Evolutionary conservation across 1,284 basidiomycete genomes (phyloP).

Genomic region (Athelia psychrophila): DNA sequence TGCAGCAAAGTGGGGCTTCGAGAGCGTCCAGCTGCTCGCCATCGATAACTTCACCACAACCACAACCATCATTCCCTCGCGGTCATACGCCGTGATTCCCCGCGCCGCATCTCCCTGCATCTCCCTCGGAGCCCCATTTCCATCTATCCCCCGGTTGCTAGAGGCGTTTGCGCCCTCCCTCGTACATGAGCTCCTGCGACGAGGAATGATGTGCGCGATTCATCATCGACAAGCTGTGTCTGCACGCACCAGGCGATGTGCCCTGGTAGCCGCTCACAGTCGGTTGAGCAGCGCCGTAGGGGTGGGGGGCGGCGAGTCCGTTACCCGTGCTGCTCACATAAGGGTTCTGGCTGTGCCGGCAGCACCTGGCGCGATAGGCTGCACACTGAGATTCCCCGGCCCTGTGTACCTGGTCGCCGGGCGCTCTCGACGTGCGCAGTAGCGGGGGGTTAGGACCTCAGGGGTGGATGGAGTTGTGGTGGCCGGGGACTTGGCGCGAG

Average conservation of each 20-base stretch:
- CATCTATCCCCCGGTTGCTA: slow-evolving; percentile 28
- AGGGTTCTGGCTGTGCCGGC: slow-evolving; percentile 62
- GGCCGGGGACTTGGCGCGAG: slow-evolving; percentile 55
- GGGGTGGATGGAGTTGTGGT: slow-evolving; percentile 46
- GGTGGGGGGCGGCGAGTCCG: slow-evolving; percentile 55
- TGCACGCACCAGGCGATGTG: slow-evolving; percentile 39
- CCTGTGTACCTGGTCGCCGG: slow-evolving; percentile 43
- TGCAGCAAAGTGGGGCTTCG: no score
- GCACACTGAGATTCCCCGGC: slow-evolving; percentile 55
- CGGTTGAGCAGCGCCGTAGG: slow-evolving; percentile 59
- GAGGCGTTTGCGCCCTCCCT: slow-evolving; percentile 36
- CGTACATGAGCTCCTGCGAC: slow-evolving; percentile 63
- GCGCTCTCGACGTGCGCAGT: slow-evolving; percentile 58
- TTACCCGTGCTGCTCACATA: slow-evolving; percentile 45
- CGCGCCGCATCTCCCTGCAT: slow-evolving; percentile 34
- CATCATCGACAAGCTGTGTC: slow-evolving; percentile 52
- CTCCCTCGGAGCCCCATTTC: slow-evolving; percentile 37
- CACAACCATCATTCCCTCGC: slow-evolving; percentile 58
- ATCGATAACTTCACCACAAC: no score
- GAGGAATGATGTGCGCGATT: slow-evolving; percentile 30
- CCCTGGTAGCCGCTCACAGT: slow-evolving; percentile 52
- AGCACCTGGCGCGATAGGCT: slow-evolving; percentile 57
- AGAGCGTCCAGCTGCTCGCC: no score
- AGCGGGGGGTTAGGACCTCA: slow-evolving; percentile 58
- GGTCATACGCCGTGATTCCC: slow-evolving; percentile 53